Evolutionary conservation across 768 basidiomycete genomes (phyloP), one percentile per base, ranked within the genome.

Genomic region (Kwoniella shandongensis): DNA sequence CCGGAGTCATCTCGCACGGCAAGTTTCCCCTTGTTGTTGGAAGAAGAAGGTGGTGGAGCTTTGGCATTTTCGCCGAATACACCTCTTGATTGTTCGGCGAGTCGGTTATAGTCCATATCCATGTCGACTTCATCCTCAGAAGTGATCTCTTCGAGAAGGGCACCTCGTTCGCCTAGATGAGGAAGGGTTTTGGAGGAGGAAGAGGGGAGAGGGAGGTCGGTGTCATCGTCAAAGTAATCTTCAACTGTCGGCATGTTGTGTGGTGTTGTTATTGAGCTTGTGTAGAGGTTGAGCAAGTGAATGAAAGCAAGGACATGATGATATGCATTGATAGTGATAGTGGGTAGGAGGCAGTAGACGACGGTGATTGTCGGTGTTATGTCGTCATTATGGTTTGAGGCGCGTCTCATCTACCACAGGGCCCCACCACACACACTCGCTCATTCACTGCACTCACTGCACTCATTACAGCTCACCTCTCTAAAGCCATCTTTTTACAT

Each of bases 181-280:
- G 85, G 85, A 0, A 93, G 78, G 13, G 41, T 51, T 23, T 67
- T 56, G 5, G 63, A 52, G 4, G 67, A 62, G 20, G 62, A 52
- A 29, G 79, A 79, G 2, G 91, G 91, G 20, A 93, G 80, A 0
- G 90, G 88, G 15, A 93, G 83, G 73, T 94, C 91, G 12, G 89
- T 90, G 70, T 94, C 91, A 79, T 96, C 92, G 83, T 94, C 90
- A 70, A 93, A 94, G 83, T 84, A 70, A 86, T 85, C 59, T 84
- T 81, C 61, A 85, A 80, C 61, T 84, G 85, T 70, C 5, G 72
- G 71, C 72, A 69, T 85, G 81, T 65, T 86, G 86, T 62, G 86
- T 84, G 88, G 89, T 89, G 56, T 57, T 66, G 18, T 39, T 49
- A 25, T 35, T 22, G n/a, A 5, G 25, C 20, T 36, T 27, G 29